phyloP scores from a whole-genome alignment of 495 filamentous ascomycete genomes.

The Neohortaea acidophila region DNA sequence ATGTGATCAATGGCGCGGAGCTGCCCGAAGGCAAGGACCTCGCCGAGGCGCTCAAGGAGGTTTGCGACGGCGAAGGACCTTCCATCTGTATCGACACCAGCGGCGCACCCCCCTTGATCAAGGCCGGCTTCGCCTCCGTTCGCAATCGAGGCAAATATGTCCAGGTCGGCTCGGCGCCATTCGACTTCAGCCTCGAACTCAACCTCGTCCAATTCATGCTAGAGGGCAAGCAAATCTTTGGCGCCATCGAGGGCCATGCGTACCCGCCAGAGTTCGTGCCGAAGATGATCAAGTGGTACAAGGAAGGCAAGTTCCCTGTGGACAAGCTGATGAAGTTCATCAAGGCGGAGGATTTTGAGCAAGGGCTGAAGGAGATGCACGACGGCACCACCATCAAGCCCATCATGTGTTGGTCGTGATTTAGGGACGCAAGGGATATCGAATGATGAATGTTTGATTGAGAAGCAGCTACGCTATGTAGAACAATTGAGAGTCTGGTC shows the following conservation, averaged over 20 bases:
- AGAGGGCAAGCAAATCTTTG: slow-evolving; percentile 14
- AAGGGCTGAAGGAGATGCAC: slow-evolving; percentile 33
- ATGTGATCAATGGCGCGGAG: slow-evolving; percentile 16
- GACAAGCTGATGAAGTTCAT: slow-evolving; percentile 22
- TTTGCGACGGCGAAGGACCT: slow-evolving; percentile 10
- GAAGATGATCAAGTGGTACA: slow-evolving; percentile 20
- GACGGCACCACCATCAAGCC: slow-evolving; percentile 25
- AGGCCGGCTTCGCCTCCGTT: slow-evolving; percentile 15
- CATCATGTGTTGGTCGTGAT: slow-evolving; percentile 22
- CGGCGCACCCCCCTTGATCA: slow-evolving; percentile 15
- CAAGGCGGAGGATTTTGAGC: slow-evolving; percentile 55
- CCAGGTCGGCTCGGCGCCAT: slow-evolving; percentile 17
- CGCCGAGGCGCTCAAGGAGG: slow-evolving; percentile 9
- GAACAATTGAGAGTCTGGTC: too few relatives aligned
- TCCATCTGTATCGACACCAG: slow-evolving; percentile 20
- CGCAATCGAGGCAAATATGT: slow-evolving; percentile 18
- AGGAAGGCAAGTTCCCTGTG: slow-evolving; percentile 23
- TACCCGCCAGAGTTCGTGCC: slow-evolving; percentile 16
- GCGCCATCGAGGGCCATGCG: slow-evolving; percentile 18
- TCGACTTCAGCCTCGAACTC: slow-evolving; percentile 16
- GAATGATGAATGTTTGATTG: too few relatives aligned
- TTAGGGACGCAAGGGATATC: too few relatives aligned
- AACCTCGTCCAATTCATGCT: slow-evolving; percentile 15
- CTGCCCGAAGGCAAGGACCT: slow-evolving; percentile 12
- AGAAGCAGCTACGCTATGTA: too few relatives aligned